A percentile compares a stretch with the other conserved stretches of the same genome.
Conservation (phyloP, 1,284 basidiomycete species). For the Amylostereum areolatum region DNA sequence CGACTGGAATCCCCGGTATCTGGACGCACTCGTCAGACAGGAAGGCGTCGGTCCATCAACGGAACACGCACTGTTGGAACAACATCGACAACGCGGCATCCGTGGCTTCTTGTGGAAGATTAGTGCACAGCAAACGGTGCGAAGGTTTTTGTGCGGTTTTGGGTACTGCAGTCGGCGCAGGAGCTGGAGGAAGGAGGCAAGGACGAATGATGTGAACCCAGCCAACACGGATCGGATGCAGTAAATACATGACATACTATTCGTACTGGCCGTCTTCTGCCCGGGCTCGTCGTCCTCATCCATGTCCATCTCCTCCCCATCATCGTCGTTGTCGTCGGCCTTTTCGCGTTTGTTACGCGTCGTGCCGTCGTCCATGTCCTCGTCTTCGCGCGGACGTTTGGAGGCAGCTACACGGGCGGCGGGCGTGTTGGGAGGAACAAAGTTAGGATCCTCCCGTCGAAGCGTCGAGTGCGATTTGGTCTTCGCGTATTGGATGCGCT, state of each 20-base stretch:
- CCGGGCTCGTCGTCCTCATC: conserved; percentile 57
- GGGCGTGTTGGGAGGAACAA: conserved; percentile 60
- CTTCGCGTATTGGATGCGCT: conserved; percentile 88
- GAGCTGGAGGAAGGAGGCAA: conserved; percentile 24
- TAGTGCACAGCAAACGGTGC: conserved; percentile 66
- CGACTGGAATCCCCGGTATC: conserved; percentile 73
- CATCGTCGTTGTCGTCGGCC: conserved; percentile 45
- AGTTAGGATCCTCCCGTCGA: conserved; percentile 67
- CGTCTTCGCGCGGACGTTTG: conserved; percentile 63
- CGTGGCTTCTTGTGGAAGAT: conserved; percentile 77
- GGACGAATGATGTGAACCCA: not conserved
- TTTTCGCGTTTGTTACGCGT: conserved; percentile 67
- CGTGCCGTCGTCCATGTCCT: conserved; percentile 48
- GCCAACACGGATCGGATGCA: conserved; percentile 7
- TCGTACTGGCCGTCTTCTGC: conserved; percentile 7
- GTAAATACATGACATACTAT: conserved; percentile 32
- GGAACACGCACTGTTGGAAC: conserved; percentile 77
- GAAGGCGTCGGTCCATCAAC: too few species aligned
- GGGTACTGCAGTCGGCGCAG: conserved; percentile 47
- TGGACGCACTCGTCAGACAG: too few species aligned
- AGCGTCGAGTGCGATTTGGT: conserved; percentile 79
- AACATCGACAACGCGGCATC: conserved; percentile 76
- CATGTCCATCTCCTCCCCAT: conserved; percentile 81
- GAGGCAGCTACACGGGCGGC: conserved; percentile 33
- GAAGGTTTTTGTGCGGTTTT: conserved; percentile 59